Base-by-base conservation (phyloP, 441 rosid species). In the Brassica balearica region DNA sequence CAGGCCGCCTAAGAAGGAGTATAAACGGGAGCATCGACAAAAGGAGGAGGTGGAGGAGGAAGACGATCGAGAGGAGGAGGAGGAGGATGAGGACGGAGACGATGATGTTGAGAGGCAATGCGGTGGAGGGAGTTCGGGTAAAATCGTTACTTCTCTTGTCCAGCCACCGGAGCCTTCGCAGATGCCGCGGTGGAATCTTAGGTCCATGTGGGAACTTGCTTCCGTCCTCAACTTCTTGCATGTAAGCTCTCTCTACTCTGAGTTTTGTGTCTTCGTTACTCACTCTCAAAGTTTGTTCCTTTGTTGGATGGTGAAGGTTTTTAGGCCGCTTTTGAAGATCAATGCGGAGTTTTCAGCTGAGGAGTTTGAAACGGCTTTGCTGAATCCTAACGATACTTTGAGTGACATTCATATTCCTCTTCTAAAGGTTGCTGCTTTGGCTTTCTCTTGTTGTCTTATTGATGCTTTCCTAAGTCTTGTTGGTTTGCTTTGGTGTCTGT, bases 171-270 rank as follows among this genome's bases (percentile, higher is more conserved):
- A 88, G 83, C 87, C 90, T 12, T 80, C 95, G 3, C 97, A 88
- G 87, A 65, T 91, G 81, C 86, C 92, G 15, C 84, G 98, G 83
- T 86, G 98, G 97, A 91, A 71, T 79, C 89, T 94, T 71, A 92
- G 98, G 60, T 93, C 92, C 29, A 94, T 94, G 97, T 92, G 97
- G 97, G 96, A 94, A 81, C 85, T 94, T 79, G 96, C 97, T 75
- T 94, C 98, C 11, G 51, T 92, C 41, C 95, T 94, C 68, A 87
- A 94, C 86, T 92, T 94, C 85, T 87, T 94, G 91, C 95, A 92
- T 89, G 98, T 94, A 81, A 86, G 96, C 71, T 65, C 68, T 77
- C 25, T 15, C 61, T 55, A 77, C 76, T 69, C 79, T 56, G 41
- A 58, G 74, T 73, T 53, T 36, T 29, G 60, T 55, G 20, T 55